These are phyloP conservation scores for Fusarium buharicum DNA, from an alignment of 2,329 filamentous ascomycete species.

Conservation along the genomic window DNA sequence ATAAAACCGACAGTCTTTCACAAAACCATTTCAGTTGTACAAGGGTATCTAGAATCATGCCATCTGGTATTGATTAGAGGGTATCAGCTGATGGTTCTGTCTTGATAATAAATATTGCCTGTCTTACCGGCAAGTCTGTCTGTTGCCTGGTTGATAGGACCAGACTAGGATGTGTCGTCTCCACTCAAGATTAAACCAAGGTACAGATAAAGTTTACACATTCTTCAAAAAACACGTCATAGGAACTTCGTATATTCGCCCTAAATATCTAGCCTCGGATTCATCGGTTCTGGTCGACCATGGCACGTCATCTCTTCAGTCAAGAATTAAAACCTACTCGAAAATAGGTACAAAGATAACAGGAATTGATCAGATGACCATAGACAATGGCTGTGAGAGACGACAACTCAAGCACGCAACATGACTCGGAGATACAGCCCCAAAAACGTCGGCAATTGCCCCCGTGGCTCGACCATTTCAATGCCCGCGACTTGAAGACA, in stretches of 20 bases:
- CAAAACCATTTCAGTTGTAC: too few relatives aligned
- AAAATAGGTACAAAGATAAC: neutral
- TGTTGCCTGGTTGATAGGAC: too few relatives aligned
- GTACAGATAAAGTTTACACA: neutral
- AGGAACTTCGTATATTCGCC: neutral
- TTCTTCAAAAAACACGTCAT: slow-evolving; percentile 14
- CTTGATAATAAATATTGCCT: too few relatives aligned
- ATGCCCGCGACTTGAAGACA: slow-evolving; percentile 57
- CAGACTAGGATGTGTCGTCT: too few relatives aligned
- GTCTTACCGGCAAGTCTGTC: too few relatives aligned
- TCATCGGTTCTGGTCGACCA: neutral
- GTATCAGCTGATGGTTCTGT: too few relatives aligned
- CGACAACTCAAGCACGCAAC: neutral
- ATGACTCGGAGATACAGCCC: neutral
- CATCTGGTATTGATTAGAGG: too few relatives aligned
- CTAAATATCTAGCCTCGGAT: slow-evolving; percentile 4
- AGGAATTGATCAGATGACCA: neutral
- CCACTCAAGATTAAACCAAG: neutral
- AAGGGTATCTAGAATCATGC: too few relatives aligned
- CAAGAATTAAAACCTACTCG: neutral
- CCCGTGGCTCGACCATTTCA: slow-evolving; percentile 58
- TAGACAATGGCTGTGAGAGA: slow-evolving; percentile 14
- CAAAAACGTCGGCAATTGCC: slow-evolving; percentile 36
- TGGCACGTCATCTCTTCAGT: neutral
- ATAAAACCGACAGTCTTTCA: too few relatives aligned